These are phyloP conservation scores for Gossypioides kirkii DNA, from an alignment of 345 rosid genomes.

Conservation along the genomic window DNA sequence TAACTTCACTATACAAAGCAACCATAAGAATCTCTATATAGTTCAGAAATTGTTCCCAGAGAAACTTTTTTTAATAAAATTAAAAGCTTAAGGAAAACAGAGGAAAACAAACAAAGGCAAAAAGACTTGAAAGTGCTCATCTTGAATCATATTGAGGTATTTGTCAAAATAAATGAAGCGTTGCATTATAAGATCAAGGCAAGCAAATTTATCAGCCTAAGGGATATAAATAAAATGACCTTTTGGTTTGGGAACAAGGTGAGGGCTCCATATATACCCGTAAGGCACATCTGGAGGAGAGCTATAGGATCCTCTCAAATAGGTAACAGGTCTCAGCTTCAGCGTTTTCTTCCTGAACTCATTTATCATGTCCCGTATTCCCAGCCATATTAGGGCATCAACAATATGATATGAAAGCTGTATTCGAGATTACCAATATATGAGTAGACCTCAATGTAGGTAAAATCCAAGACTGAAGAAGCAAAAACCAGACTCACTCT, in stretches of 20 bases:
- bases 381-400: constrained; percentile 96
- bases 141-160: not conserved
- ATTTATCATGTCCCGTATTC: constrained; percentile 95
- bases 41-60: not conserved
- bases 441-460: not conserved
- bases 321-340: constrained; percentile 87
- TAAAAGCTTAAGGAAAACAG: not conserved
- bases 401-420: constrained; percentile 98
- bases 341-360: constrained; percentile 85
- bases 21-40: not conserved
- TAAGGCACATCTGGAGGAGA: constrained; percentile 75
- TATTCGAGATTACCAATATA: constrained; percentile 7
- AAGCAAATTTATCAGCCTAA: not conserved
- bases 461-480: constrained; percentile 6
- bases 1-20: not conserved
- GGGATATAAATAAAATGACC: constrained; percentile 34
- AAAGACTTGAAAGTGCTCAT: not conserved
- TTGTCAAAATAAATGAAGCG: not conserved
- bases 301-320: constrained; percentile 93
- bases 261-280: constrained; percentile 99
- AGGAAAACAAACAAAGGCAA: not conserved
- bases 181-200: not conserved
- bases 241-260: constrained; percentile 98
- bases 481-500: constrained; percentile 48
- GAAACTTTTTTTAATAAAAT: not conserved